These are phyloP conservation scores for Oryza nivara DNA, from an alignment of 176 grass and related monocot genomes.

Conservation along the genomic window DNA sequence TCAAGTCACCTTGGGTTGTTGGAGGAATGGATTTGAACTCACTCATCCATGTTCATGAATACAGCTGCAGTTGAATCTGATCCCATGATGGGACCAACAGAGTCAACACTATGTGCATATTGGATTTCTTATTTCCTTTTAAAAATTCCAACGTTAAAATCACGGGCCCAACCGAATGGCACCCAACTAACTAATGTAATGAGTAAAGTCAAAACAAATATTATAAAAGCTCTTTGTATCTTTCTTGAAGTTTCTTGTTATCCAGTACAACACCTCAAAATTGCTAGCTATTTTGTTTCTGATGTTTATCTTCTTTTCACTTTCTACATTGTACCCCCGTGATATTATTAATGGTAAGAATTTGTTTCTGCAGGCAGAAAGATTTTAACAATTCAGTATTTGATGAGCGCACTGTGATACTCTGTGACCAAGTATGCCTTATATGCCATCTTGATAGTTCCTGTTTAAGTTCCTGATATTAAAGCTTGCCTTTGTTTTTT, in stretches of 20 bases:
- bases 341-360: slow-evolving; percentile 11
- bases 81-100: not conserved
- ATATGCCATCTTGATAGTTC: slow-evolving; percentile 9
- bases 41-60: not conserved
- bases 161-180: not conserved
- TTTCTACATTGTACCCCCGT: not conserved
- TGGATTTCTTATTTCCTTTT: slow-evolving; percentile 5
- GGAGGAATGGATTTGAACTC: not conserved
- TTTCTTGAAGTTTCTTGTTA: not conserved
- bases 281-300: slow-evolving; percentile 15
- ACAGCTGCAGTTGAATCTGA: not conserved
- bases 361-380: slow-evolving; percentile 71
- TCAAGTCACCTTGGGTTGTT: not conserved
- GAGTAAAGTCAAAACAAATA: not conserved
- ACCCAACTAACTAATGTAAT: not conserved
- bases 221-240: not conserved
- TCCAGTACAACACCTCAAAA: not conserved
- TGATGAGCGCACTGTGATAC: slow-evolving; percentile 97
- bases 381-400: slow-evolving; percentile 89
- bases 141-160: not conserved
- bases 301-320: not conserved
- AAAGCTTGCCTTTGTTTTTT: not conserved
- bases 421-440: slow-evolving; percentile 88
- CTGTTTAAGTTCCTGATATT: slow-evolving; percentile 27
- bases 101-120: slow-evolving; percentile 3